phyloP scores from a whole-genome alignment of 495 filamentous ascomycete species.

The Penicillium flavigenum region DNA sequence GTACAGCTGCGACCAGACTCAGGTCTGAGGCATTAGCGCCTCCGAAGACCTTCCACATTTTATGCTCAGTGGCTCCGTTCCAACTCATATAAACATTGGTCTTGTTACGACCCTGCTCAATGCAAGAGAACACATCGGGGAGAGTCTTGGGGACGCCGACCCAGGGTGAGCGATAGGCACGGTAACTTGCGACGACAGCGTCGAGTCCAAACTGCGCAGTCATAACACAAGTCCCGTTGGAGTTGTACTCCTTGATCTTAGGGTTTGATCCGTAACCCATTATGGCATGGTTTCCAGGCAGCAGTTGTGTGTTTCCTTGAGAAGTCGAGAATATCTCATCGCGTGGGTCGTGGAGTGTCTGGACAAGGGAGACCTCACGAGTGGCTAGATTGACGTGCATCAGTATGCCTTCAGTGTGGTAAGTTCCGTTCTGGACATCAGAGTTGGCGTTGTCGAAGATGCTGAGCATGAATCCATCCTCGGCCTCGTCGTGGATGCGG shows the following conservation, averaged over 20 bases:
- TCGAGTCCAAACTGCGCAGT: slow-evolving; percentile 23
- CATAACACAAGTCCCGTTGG: slow-evolving; percentile 20
- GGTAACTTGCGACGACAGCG: slow-evolving; percentile 24
- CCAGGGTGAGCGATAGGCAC: slow-evolving; percentile 24
- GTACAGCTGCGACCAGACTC: neutral
- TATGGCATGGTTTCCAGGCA: slow-evolving; percentile 39
- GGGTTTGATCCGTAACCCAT: slow-evolving; percentile 44
- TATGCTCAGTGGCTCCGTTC: slow-evolving; percentile 35
- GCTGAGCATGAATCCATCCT: slow-evolving; percentile 20
- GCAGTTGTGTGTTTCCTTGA: slow-evolving; percentile 41
- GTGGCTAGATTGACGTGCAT: slow-evolving; percentile 23
- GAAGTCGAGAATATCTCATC: slow-evolving; percentile 35
- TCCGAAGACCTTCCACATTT: slow-evolving; percentile 16
- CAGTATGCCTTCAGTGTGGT: slow-evolving; percentile 25
- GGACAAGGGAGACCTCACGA: slow-evolving; percentile 13
- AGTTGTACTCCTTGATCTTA: slow-evolving; percentile 43
- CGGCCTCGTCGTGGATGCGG: slow-evolving; percentile 17
- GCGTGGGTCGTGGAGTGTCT: slow-evolving; percentile 18
- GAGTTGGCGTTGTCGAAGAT: slow-evolving; percentile 33
- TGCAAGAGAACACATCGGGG: slow-evolving; percentile 23
- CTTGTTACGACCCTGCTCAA: slow-evolving; percentile 2
- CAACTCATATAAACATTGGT: slow-evolving; percentile 31
- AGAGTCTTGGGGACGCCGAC: slow-evolving; percentile 17
- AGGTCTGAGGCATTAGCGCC: neutral
- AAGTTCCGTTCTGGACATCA: slow-evolving; percentile 12